Evolutionary conservation across 192 early-diverging fungal genomes (phyloP), one percentile per base, ranked within the genome.

Genomic region (Chytriomyces confervae): DNA sequence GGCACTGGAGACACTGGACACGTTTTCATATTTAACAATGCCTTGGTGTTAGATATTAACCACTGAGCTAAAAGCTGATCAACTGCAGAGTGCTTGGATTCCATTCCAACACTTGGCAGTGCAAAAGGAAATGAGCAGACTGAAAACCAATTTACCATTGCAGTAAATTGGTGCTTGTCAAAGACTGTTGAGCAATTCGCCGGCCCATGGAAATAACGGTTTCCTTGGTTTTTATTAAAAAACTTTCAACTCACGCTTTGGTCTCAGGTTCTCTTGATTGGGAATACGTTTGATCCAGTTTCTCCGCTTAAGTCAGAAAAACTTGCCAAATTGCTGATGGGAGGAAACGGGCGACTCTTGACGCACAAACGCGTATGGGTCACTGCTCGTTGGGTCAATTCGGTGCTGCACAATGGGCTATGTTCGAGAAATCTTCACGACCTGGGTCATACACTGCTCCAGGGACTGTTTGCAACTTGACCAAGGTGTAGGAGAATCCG

Each of bases 241-340:
- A n/a, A n/a, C n/a, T n/a, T n/a, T n/a, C n/a, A 24, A 4, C 27
- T 18, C 62, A 20, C 29, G 3, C 20, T 50, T 43, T 18, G n/a
- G n/a, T 29, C 16, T 10, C 61, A 68, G 68, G 69, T 85, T 13
- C 69, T 87, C 20, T 7, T 87, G 9, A 64, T 87, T 50, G 82
- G 84, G 44, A 82, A 77, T 62, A 84, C 80, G 0, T 80, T 71
- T 27, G 84, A 87, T 66, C 86, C 86, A 46, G 84, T 84, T 43
- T 85, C 86, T n/a, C 86, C 86, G 1, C 67, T 83, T 24, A 72
- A 62, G 16, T 63, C 63, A 60, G 86, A 83, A 44, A 16, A 27
- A 27, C 13, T 77, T 20, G 70, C 77, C 0, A 27, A 77, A 47
- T 7, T 10, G 18, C n/a, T 83, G 9, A 75, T 86, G 66, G 44